Evolutionary conservation across 768 basidiomycete genomes (phyloP).

Genomic region (Amanita rubescens): DNA sequence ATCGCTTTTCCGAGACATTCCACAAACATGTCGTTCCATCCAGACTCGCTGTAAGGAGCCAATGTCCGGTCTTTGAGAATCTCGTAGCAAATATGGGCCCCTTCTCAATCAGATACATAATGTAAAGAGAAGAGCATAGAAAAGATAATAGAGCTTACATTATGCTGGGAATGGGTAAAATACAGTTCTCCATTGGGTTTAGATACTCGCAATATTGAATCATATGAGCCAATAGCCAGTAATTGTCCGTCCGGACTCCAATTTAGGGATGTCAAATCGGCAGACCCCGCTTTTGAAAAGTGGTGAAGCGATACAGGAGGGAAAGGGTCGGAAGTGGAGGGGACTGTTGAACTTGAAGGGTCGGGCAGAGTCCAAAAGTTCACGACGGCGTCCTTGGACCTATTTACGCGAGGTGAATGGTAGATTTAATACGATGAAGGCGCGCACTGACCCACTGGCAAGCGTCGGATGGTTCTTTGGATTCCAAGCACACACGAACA

Average conservation of each 20-base stretch:
- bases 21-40: constrained; percentile 76
- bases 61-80: constrained; percentile 68
- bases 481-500: constrained; percentile 79
- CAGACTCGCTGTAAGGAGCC: constrained; percentile 70
- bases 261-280: constrained; percentile 69
- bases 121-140: constrained; percentile 12
- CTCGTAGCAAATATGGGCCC: constrained; percentile 74
- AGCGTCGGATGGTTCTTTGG: constrained; percentile 51
- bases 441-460: constrained; percentile 58
- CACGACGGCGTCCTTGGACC: constrained; percentile 72
- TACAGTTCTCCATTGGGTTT: constrained; percentile 54
- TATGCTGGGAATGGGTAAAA: constrained; percentile 55
- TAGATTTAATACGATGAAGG: constrained; percentile 3
- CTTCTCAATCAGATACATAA: constrained; percentile 38
- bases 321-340: constrained; percentile 24
- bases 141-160: constrained; percentile 36
- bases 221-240: constrained; percentile 74
- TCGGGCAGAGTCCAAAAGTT: constrained; percentile 65
- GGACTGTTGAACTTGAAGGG: constrained; percentile 22
- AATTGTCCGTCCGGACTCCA: constrained; percentile 72
- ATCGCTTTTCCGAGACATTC: constrained; percentile 56
- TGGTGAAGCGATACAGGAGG: constrained; percentile 42
- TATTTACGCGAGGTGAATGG: constrained; percentile 19
- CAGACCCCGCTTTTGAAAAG: constrained; percentile 35
- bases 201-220: constrained; percentile 62